Conservation (phyloP, 2,329 filamentous ascomycete genomes). For the Trichoderma breve region DNA sequence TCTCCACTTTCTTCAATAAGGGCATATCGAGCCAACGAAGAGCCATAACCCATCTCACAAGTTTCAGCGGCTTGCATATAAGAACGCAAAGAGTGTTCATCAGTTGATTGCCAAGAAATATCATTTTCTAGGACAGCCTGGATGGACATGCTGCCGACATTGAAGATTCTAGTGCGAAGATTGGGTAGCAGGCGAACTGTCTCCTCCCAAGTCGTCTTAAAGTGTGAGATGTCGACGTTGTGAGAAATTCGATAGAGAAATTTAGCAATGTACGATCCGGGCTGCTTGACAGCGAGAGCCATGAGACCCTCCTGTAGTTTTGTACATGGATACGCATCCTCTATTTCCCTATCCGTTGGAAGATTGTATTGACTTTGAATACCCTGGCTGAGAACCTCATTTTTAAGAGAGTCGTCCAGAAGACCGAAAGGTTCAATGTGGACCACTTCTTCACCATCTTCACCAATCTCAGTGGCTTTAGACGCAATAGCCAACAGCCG, state of each 20-base stretch:
- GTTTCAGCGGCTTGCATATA: background rate
- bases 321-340: conserved; percentile 39
- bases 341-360: conserved; percentile 17
- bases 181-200: conserved; percentile 20
- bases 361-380: background rate
- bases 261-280: conserved; percentile 25
- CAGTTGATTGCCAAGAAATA: background rate
- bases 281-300: conserved; percentile 26
- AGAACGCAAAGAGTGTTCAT: background rate
- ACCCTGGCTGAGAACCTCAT: background rate
- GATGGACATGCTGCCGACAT: conserved; percentile 1
- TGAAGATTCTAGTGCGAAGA: conserved; percentile 26
- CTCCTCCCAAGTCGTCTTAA: conserved; percentile 24
- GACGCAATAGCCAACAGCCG: background rate
- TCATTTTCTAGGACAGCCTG: conserved; percentile 22
- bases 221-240: conserved; percentile 15
- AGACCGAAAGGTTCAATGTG: background rate
- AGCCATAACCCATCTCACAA: conserved; percentile 5
- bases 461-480: background rate
- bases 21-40: conserved; percentile 1
- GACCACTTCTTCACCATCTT: background rate
- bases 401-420: background rate
- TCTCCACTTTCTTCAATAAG: background rate
- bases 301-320: conserved; percentile 41
- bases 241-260: conserved; percentile 21